Conservation (phyloP, 2,329 filamentous ascomycete species). For the Atkinsonella texensis region DNA sequence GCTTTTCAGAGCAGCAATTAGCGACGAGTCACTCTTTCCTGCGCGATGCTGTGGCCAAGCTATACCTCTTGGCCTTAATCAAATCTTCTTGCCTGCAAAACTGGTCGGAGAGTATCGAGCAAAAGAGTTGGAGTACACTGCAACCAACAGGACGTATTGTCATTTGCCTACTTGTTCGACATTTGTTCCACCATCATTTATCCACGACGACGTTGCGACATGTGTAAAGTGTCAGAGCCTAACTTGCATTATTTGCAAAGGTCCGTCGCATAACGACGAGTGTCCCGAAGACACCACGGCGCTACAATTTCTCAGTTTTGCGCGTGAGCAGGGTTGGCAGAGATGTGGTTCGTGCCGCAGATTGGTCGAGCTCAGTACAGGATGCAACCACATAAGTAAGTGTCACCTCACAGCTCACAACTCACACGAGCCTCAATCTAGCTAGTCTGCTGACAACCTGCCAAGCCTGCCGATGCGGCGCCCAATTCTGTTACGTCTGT, state of each 20-base stretch:
- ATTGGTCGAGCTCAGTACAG: conserved; percentile 35
- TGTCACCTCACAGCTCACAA: conserved; percentile 6
- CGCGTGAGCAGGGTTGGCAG: conserved; percentile 35
- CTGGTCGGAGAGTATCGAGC: conserved; percentile 24
- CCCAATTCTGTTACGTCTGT: conserved; percentile 39
- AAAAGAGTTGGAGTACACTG: conserved; percentile 37
- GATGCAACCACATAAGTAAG: conserved; percentile 48
- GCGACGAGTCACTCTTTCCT: conserved; percentile 41
- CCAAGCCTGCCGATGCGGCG: conserved; percentile 32
- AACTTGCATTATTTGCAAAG: conserved; percentile 43
- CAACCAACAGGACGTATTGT: conserved; percentile 39
- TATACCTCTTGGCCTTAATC: conserved; percentile 25
- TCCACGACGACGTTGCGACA: conserved; percentile 21
- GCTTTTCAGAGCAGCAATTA: conserved; percentile 29
- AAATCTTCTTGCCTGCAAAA: conserved; percentile 22
- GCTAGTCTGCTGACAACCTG: neutral
- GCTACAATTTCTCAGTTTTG: conserved; percentile 28
- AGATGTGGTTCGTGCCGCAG: conserved; percentile 32
- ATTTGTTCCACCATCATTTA: conserved; percentile 29
- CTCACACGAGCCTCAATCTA: neutral
- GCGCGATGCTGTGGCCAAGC: conserved; percentile 37
- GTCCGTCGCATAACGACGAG: conserved; percentile 27
- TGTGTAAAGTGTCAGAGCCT: conserved; percentile 28
- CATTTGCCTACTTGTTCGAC: conserved; percentile 26
- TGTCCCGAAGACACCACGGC: conserved; percentile 33